Conservation (phyloP, 192 early-diverging fungal species). For the Rhizophagus clarus region DNA sequence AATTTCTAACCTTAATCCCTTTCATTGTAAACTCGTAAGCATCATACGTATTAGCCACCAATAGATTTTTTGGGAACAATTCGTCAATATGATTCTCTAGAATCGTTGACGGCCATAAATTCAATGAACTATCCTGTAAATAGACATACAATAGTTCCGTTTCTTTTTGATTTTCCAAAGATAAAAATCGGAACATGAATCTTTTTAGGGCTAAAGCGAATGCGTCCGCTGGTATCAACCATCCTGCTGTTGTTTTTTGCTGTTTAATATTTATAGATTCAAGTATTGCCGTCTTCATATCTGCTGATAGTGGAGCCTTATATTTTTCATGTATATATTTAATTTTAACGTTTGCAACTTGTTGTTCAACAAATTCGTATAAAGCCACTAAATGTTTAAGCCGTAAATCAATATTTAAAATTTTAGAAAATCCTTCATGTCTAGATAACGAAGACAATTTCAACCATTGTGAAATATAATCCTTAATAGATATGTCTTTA, state of each 20-base stretch:
- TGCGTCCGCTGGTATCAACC: background rate
- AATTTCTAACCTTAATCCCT: background rate
- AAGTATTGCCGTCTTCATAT: background rate
- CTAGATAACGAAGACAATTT: background rate
- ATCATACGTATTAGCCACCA: background rate
- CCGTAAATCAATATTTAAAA: background rate
- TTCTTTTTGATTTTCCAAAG: background rate
- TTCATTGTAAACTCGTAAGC: background rate
- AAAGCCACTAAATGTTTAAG: slow-evolving; percentile 25
- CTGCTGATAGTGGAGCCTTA: background rate
- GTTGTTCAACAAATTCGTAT: slow-evolving; percentile 25
- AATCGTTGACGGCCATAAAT: background rate
- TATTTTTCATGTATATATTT: slow-evolving; percentile 20
- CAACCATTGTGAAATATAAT: slow-evolving; percentile 21
- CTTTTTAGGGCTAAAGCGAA: background rate
- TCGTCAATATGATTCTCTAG: background rate
- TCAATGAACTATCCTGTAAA: background rate
- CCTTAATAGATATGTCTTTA: slow-evolving; percentile 2
- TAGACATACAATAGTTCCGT: background rate
- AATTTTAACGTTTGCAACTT: slow-evolving; percentile 3
- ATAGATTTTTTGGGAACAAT: background rate
- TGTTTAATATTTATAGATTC: background rate
- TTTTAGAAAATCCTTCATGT: background rate
- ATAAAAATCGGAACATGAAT: slow-evolving; percentile 11
- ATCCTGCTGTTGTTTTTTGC: background rate